Evolutionary conservation across 257 asterid genomes (phyloP), one percentile per base, ranked within the genome.

Genomic region (Solanum medicagineum): DNA sequence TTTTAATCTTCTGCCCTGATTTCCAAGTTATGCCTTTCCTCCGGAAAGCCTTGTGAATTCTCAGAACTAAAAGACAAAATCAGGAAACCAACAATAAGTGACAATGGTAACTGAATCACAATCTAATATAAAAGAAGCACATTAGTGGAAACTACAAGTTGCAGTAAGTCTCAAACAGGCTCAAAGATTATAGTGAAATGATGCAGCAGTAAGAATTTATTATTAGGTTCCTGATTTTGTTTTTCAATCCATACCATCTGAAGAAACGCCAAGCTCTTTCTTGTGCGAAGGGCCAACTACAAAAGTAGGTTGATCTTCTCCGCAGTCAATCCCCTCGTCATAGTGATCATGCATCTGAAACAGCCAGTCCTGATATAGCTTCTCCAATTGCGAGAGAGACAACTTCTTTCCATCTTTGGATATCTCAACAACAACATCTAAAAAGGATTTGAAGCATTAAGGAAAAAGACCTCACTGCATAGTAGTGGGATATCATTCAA

Each of bases 1-100:
- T 86, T 88, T 93, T 95, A 54, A 95, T 87, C 66, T 87, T 90
- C 88, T 93, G 93, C 36, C 97, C 98, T 47, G 97, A 88, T 85
- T 63, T 36, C 98, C 98, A 93, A 19, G 44, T 9, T 32, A 8
- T 74, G 66, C 91, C 97, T 87, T 86, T 93, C 88, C 94, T 90
- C 81, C 63, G n/a, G 69, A 95, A 86, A 83, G 53, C 83, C 87
- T 87, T 88, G 53, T 93, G 97, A 88, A 93, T 89, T 89, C 97
- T 88, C 86, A 90, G 32, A 84, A 89, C 98, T 94, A 85, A 80
- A 90, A 77, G 85, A 45, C 45, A n/a, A 83, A 63, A 54, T n/a
- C 53, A 65, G 83, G 8, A 20, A 62, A 77, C 70, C 62, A 12
- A 62, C 68, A 73, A 45, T 12, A 51, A 73, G 20, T 45, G 12